Base-by-base conservation (phyloP, 768 basidiomycete species). In the Tricholoma matsutake region DNA sequence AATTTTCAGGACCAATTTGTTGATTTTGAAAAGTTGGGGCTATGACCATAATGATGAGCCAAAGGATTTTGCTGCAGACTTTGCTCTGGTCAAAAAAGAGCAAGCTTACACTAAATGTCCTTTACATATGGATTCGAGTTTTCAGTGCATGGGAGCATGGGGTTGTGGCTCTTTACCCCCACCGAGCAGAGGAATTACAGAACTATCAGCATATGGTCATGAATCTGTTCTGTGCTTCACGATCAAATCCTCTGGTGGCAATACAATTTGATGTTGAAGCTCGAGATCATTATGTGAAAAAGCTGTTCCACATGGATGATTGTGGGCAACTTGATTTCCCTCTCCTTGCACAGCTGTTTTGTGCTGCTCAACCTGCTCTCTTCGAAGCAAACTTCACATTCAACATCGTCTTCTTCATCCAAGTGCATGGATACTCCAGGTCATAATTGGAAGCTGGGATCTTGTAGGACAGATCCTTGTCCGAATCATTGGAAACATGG, bases 271-370 rank as follows among this genome's bases (percentile, higher is more conserved):
- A 25, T 25, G 22, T 25, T 25, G 22, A 25, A 25, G 22, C 22
- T 25, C 60, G 34, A 1, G 56, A 57, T 13, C 59, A 52, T 11
- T 68, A 67, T 45, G 37, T 57, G 1, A 60, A 57, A 14, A 31
- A 37, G 2, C 63, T 61, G 1, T 67, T 45, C 52, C 58, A 61
- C 6, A 16, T 67, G 16, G 65, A 67, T 55, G 63, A 68, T 22
- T 54, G 61, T 4, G 14, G n/a, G 8, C 28, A 60, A 20, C 56
- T 56, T 1, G 11, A 61, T 18, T 6, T 59, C 6, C 58, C 64
- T 6, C 43, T 67, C 29, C 29, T 65, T 1, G 56, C 25, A 0
- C 64, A 65, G 39, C n/a, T 45, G 35, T 57, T 57, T 28, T 20
- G 39, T 43, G 6, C 29, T 1, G n/a, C 56, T 28, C 22, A 9